Conservation (phyloP, 371 early-diverging fungal species). For the Lichtheimia ramosa region DNA sequence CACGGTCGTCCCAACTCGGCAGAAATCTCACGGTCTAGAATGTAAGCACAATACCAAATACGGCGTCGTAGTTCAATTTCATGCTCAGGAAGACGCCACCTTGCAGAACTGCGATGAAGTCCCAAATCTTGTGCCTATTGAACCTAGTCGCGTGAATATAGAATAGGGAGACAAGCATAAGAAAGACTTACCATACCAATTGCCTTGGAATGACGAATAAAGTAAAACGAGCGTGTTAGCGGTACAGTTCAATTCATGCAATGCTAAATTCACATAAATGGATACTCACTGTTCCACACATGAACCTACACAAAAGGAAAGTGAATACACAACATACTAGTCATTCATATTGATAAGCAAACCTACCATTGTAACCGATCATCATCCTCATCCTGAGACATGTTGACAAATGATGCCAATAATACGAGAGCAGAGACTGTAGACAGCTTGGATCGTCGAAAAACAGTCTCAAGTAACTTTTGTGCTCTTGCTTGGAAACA, state of each 20-base stretch:
- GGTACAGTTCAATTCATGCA: background rate
- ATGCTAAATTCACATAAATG: background rate
- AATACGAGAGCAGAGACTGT: conserved; percentile 32
- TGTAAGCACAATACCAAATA: conserved; percentile 38
- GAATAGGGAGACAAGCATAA: background rate
- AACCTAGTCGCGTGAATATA: too few species aligned
- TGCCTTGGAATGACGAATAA: conserved; percentile 1
- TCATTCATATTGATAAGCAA: background rate
- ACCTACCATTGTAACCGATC: conserved; percentile 5
- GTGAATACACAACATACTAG: background rate
- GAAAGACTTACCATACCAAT: conserved; percentile 2
- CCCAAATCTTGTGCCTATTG: conserved; percentile 23
- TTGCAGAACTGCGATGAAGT: conserved; percentile 31
- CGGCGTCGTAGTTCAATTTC: conserved; percentile 45
- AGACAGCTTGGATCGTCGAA: conserved; percentile 28
- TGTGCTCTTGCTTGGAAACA: conserved; percentile 17
- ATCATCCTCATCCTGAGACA: conserved; percentile 2
- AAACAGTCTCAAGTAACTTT: conserved; percentile 16
- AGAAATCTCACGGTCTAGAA: conserved; percentile 43
- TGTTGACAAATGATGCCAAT: conserved; percentile 22
- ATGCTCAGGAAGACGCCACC: conserved; percentile 39
- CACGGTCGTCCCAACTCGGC: conserved; percentile 31
- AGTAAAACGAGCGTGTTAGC: background rate
- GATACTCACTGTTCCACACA: conserved; percentile 5
- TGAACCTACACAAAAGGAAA: conserved; percentile 1